Evolutionary conservation across 2,329 filamentous ascomycete species (phyloP).

Genomic region (Dactylella cylindrospora): DNA sequence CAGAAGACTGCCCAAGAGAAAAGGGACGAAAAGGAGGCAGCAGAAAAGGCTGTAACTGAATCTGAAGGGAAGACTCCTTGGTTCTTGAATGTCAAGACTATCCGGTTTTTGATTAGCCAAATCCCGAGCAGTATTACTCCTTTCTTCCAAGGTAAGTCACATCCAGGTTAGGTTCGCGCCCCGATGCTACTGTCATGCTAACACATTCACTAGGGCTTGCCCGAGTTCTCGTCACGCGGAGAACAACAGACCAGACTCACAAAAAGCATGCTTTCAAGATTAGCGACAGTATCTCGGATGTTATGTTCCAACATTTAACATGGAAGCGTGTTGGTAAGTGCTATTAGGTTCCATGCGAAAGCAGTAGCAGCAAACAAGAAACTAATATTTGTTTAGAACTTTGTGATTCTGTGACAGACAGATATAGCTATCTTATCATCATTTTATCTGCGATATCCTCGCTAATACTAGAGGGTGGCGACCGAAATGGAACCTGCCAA

Average conservation of each 20-base stretch:
- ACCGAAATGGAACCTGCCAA: constrained; percentile 56
- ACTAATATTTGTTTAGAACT: constrained; percentile 56
- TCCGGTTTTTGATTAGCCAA: constrained; percentile 75
- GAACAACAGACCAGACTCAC: constrained; percentile 66
- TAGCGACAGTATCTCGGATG: constrained; percentile 55
- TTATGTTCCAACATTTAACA: constrained; percentile 49
- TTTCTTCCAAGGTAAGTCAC: constrained; percentile 69
- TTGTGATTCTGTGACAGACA: constrained; percentile 63
- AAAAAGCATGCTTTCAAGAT: constrained; percentile 65
- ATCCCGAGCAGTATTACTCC: constrained; percentile 78
- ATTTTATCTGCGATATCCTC: constrained; percentile 76
- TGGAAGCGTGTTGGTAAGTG: constrained; percentile 49
- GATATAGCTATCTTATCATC: constrained; percentile 79
- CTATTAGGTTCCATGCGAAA: constrained; percentile 50
- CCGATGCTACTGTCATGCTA: not conserved
- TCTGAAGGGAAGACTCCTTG: constrained; percentile 52
- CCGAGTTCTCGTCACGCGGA: constrained; percentile 74
- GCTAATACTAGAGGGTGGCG: constrained; percentile 70
- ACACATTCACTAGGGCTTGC: constrained; percentile 69
- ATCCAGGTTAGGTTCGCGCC: no score
- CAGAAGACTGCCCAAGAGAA: constrained; percentile 45
- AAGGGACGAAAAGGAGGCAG: constrained; percentile 48
- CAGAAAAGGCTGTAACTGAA: constrained; percentile 49
- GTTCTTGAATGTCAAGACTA: constrained; percentile 75
- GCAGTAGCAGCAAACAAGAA: constrained; percentile 57